Evolutionary conservation across 1,284 basidiomycete species (phyloP).

Genomic region (Mycosarcoma maydis): DNA sequence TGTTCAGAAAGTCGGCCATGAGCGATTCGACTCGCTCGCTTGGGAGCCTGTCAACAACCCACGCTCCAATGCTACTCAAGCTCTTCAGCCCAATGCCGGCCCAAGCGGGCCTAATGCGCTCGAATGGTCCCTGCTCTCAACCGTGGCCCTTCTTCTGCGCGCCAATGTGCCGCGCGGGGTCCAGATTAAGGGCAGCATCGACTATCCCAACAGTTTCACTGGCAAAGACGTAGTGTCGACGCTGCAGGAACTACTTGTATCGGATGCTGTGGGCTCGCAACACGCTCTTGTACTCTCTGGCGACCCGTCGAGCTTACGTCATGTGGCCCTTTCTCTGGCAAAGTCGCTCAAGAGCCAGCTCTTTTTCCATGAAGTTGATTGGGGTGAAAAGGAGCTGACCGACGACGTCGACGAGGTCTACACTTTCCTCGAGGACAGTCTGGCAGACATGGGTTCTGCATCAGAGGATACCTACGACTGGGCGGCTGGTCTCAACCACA

Average conservation of each 20-base stretch:
- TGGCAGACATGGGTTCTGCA: conserved; percentile 24
- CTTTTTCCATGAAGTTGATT: conserved; percentile 97
- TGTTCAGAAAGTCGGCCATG: conserved; percentile 18
- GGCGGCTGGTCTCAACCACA: conserved; percentile 32
- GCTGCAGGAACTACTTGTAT: conserved; percentile 43
- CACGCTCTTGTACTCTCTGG: conserved; percentile 53
- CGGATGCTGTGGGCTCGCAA: conserved; percentile 67
- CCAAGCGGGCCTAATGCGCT: conserved; percentile 3
- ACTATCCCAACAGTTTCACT: conserved; percentile 63
- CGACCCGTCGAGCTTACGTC: conserved; percentile 66
- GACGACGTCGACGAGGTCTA: conserved; percentile 95
- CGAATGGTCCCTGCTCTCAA: conserved; percentile 85
- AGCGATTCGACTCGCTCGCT: conserved; percentile 32
- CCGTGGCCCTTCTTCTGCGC: conserved; percentile 84
- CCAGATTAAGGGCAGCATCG: conserved; percentile 73
- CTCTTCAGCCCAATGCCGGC: background rate
- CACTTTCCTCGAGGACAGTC: conserved; percentile 86
- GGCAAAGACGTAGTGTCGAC: conserved; percentile 62
- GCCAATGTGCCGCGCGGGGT: conserved; percentile 85
- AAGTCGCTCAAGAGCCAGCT: conserved; percentile 88
- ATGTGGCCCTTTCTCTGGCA: conserved; percentile 84
- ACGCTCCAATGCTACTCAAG: conserved; percentile 1
- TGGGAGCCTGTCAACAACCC: conserved; percentile 38
- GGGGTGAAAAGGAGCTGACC: conserved; percentile 83
- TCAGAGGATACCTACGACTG: conserved; percentile 33